Base-by-base conservation (phyloP, 306 rosid genomes). In the Cucumis cinereus region DNA sequence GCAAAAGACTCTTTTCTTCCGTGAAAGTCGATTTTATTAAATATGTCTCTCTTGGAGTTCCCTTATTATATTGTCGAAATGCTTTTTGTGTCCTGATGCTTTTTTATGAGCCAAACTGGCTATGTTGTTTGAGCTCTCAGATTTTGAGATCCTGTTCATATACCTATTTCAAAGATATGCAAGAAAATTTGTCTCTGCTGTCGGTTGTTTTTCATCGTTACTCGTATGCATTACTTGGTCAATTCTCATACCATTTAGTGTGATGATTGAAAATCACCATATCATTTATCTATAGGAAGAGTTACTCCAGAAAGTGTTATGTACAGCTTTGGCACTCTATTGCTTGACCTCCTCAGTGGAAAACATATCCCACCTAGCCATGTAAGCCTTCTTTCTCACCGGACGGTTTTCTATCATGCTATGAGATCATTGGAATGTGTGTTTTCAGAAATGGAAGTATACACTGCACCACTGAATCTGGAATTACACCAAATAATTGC, bases 281-380 rank as follows among this genome's bases (percentile, higher is more conserved):
- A 30, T 73, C 33, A 52, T 56, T 15, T 62, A 16, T 72, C 61
- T 81, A 79, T 81, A 92, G 97, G 99, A 53, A 89, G 97, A 87
- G 96, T 94, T 63, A 92, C 93, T 38, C 89, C 97, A 49, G 97
- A 94, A 82, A 94, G 96, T 82, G 99, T 92, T 52, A 92, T 85
- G 33, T 94, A 92, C 67, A 94, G 97, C 83, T 94, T 94, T 74
- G 99, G 99, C 58, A 94, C 97, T 71, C 95, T 94, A 80, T 85
- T 90, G 83, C 93, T 94, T 72, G 99, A 94, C 84, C 99, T 94
- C 75, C 97, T 94, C 45, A 94, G 99, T 71, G 99, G 99, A 70
- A 94, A 94, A 41, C 97, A 94, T 68, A 92, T 94, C 81, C 99
- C 99, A 77, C 99, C 99, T 33, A 94, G 99, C 77, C 99, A 90